Percentiles rank a stretch among this genome's conserved stretches.
These are phyloP conservation scores for Orbilia blumenaviensis DNA, from an alignment of 2,329 filamentous ascomycete genomes.

Conservation along the genomic window DNA sequence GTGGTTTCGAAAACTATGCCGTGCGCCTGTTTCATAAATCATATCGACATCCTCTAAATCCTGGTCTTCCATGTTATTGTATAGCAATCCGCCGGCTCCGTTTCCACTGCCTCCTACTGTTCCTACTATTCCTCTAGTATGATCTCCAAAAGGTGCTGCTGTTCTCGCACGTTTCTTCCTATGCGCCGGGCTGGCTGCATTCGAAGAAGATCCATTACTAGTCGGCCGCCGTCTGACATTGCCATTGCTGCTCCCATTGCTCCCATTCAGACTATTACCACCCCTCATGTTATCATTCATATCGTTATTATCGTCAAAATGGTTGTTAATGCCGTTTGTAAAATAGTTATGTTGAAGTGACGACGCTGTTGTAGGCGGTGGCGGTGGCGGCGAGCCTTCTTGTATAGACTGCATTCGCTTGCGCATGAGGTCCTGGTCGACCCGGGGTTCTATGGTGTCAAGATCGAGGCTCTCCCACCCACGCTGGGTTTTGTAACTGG, in stretches of 20 bases:
- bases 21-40: constrained; percentile 32
- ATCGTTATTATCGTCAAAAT: constrained; percentile 14
- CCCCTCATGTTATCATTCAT: constrained; percentile 21
- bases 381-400: constrained; percentile 57
- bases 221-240: constrained; percentile 53
- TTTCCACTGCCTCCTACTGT: too few relatives aligned
- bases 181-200: constrained; percentile 27
- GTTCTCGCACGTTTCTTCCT: constrained; percentile 56
- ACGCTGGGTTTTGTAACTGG: constrained; percentile 96
- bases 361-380: too few relatives aligned
- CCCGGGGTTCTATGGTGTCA: constrained; percentile 82
- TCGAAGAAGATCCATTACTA: constrained; percentile 45
- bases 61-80: constrained; percentile 33
- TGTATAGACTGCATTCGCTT: constrained; percentile 66
- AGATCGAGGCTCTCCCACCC: constrained; percentile 91
- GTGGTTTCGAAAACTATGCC: constrained; percentile 45
- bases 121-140: background rate
- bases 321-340: constrained; percentile 20
- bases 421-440: constrained; percentile 80
- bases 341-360: background rate
- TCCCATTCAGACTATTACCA: constrained; percentile 50
- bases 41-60: constrained; percentile 47
- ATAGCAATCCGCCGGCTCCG: background rate
- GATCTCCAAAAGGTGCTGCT: constrained; percentile 37
- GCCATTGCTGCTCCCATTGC: constrained; percentile 21